phyloP scores from a whole-genome alignment of 495 filamentous ascomycete genomes.

The Clavariopsis aquatica region DNA sequence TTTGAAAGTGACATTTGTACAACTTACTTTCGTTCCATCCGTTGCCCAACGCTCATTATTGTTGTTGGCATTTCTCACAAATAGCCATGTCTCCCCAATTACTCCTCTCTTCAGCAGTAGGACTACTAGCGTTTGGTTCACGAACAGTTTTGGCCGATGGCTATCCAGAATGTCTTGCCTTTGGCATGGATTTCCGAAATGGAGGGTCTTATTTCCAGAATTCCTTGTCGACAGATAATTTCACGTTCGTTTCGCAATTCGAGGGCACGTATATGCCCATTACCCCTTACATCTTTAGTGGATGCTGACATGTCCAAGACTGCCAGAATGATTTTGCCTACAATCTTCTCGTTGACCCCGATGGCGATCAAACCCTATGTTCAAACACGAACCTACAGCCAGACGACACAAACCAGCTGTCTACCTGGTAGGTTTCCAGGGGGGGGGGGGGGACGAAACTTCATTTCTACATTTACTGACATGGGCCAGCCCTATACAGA shows the following conservation, averaged over 20 bases:
- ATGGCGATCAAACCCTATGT: slow-evolving; percentile 42
- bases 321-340: slow-evolving; percentile 40
- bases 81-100: not conserved
- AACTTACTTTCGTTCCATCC: not conserved
- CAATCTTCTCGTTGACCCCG: slow-evolving; percentile 45
- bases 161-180: slow-evolving; percentile 23
- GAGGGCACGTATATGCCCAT: slow-evolving; percentile 19
- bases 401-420: slow-evolving; percentile 40
- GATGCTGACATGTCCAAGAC: slow-evolving; percentile 27
- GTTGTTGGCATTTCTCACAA: not conserved
- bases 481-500: slow-evolving; percentile 34
- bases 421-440: slow-evolving; percentile 37
- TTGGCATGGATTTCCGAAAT: slow-evolving; percentile 44
- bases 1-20: not conserved
- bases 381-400: slow-evolving; percentile 40
- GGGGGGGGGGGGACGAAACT: not conserved
- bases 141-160: slow-evolving; percentile 16
- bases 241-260: slow-evolving; percentile 44
- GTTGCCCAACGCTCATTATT: not conserved
- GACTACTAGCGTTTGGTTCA: slow-evolving; percentile 6
- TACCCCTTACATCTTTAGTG: not conserved
- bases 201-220: slow-evolving; percentile 46
- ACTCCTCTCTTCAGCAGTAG: not conserved
- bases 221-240: slow-evolving; percentile 38
- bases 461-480: not conserved